Evolutionary conservation across 257 asterid species (phyloP).

Genomic region (Solanum piurae): DNA sequence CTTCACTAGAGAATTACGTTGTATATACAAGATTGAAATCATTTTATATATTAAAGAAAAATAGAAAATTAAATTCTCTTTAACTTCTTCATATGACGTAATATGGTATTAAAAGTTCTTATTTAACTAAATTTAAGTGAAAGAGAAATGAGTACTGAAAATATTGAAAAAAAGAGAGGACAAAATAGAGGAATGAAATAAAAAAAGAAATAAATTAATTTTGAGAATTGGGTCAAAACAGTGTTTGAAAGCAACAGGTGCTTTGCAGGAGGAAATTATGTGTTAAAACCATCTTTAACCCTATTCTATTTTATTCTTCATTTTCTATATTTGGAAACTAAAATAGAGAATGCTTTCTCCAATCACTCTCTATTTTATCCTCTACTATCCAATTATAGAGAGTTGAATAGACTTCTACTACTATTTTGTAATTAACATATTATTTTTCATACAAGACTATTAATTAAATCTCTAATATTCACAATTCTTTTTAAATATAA

Average conservation of each 20-base stretch:
- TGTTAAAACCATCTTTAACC: no score
- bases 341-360: no score
- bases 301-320: no score
- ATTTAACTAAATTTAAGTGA: not conserved
- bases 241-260: conserved; percentile 45
- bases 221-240: conserved; percentile 39
- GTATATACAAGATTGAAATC: not conserved
- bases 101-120: not conserved
- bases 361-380: no score
- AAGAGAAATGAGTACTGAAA: not conserved
- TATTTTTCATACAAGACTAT: no score
- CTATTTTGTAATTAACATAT: no score
- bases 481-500: no score
- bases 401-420: no score
- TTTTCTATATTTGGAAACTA: no score
- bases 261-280: conserved; percentile 20
- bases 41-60: no score
- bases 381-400: no score
- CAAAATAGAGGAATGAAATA: conserved; percentile 25
- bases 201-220: not conserved
- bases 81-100: not conserved
- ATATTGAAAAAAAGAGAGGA: conserved; percentile 9
- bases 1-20: not conserved
- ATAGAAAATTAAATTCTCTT: not conserved
- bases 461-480: no score